Evolutionary conservation across 495 filamentous ascomycete genomes (phyloP).

Genomic region (Staphylotrichum tortipilum): DNA sequence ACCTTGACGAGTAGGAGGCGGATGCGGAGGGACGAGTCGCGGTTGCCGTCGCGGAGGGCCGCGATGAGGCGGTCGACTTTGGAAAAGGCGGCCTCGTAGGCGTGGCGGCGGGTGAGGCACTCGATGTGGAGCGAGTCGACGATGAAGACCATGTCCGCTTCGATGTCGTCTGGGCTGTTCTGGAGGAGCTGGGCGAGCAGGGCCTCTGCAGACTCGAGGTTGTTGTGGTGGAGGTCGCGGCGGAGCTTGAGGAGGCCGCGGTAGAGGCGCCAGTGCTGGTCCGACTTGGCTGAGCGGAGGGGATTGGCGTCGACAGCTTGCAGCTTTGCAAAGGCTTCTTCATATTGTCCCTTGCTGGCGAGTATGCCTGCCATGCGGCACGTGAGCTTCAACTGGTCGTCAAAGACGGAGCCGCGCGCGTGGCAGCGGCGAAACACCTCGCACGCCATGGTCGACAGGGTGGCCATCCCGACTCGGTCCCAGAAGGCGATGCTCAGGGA

Average conservation of each 20-base stretch:
- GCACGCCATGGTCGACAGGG: conserved; percentile 58
- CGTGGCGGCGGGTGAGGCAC: conserved; percentile 53
- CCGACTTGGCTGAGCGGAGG: conserved; percentile 65
- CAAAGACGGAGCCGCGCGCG: conserved; percentile 51
- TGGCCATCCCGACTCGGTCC: conserved; percentile 62
- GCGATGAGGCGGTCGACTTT: conserved; percentile 60
- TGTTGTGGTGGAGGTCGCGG: conserved; percentile 60
- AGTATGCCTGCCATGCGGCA: conserved; percentile 40
- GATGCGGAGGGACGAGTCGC: conserved; percentile 67
- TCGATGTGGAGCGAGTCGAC: conserved; percentile 66
- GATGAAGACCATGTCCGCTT: conserved; percentile 63
- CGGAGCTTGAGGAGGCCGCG: conserved; percentile 63
- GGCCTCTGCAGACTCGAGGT: conserved; percentile 58
- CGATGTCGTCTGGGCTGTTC: conserved; percentile 37
- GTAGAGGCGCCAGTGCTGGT: conserved; percentile 72
- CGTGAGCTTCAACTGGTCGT: conserved; percentile 63
- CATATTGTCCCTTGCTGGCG: conserved; percentile 54
- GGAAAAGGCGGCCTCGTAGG: conserved; percentile 54
- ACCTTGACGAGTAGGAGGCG: conserved; percentile 71
- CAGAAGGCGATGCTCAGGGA: conserved; percentile 64
- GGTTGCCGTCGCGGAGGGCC: conserved; percentile 56
- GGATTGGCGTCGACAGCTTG: conserved; percentile 57
- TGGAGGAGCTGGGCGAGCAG: conserved; percentile 54
- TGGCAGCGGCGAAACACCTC: conserved; percentile 75
- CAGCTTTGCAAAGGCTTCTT: conserved; percentile 57